Conservation (phyloP, 176 grass and related monocot species). For the Eleusine coracana region DNA sequence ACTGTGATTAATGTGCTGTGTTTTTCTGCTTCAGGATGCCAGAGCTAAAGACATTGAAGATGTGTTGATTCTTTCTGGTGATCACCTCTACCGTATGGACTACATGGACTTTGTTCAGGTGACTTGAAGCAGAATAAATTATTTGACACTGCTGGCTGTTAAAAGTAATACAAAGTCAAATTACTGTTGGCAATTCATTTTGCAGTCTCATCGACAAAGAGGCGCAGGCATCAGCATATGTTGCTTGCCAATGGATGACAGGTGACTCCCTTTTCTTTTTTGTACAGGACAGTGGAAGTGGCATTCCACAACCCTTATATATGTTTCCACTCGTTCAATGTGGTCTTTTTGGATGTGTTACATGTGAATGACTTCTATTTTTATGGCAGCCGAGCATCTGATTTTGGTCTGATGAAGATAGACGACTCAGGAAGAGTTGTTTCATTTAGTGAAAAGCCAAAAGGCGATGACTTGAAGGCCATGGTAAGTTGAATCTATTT, state of each 20-base stretch:
- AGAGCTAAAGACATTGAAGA: constrained; percentile 83
- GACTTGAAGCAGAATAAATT: constrained; percentile 9
- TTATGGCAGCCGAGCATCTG: constrained; percentile 76
- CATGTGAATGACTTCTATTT: constrained; percentile 26
- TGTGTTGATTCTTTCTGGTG: constrained; percentile 87
- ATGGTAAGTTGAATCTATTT: constrained; percentile 60
- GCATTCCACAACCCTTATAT: constrained; percentile 4
- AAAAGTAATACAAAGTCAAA: neutral
- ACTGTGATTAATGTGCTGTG: neutral
- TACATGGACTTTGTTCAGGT: constrained; percentile 91
- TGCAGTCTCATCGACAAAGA: constrained; percentile 75
- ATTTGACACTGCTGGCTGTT: constrained; percentile 21
- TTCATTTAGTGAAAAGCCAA: constrained; percentile 93
- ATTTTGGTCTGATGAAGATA: constrained; percentile 96
- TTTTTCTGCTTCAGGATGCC: constrained; percentile 55
- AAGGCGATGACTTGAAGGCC: constrained; percentile 75
- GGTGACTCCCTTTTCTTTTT: constrained; percentile 48
- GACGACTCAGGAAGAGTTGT: constrained; percentile 68
- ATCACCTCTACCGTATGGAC: constrained; percentile 91
- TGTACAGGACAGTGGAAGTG: constrained; percentile 10
- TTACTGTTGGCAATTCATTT: constrained; percentile 23
- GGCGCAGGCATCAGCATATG: constrained; percentile 86
- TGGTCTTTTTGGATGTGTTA: neutral
- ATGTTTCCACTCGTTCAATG: neutral
- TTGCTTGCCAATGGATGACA: constrained; percentile 75